Evolutionary conservation across 257 asterid species (phyloP).

Genomic region (Solanum piurae): DNA sequence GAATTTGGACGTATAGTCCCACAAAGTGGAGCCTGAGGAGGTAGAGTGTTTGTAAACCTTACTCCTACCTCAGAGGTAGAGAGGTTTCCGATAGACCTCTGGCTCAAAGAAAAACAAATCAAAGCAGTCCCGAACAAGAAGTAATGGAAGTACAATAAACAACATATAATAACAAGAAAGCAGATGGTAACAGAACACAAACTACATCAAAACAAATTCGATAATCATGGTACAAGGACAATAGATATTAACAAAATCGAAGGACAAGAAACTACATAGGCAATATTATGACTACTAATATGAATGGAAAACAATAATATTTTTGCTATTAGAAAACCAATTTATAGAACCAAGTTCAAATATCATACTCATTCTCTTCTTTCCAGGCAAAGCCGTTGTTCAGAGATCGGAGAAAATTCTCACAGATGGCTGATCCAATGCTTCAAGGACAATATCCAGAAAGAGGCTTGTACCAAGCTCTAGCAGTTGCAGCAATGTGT

Average conservation of each 20-base stretch:
- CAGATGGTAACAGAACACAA: neutral
- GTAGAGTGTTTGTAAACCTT: neutral
- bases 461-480: slow-evolving; percentile 75
- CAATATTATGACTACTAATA: neutral
- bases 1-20: neutral
- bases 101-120: neutral
- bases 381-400: slow-evolving; percentile 77
- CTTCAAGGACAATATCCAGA: slow-evolving; percentile 79
- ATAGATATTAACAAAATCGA: neutral
- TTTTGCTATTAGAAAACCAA: neutral
- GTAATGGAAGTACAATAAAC: neutral
- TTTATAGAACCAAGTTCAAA: neutral
- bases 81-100: neutral
- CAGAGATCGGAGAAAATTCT: slow-evolving; percentile 68
- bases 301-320: neutral
- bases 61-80: neutral
- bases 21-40: neutral
- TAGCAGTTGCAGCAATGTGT: slow-evolving; percentile 88
- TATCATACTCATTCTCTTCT: neutral
- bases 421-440: slow-evolving; percentile 68
- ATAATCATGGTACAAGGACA: neutral
- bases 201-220: neutral
- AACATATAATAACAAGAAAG: neutral
- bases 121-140: neutral
- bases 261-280: neutral